Evolutionary conservation across 163 green algal species (phyloP).

Genomic region (Scenedesmus sp.): DNA sequence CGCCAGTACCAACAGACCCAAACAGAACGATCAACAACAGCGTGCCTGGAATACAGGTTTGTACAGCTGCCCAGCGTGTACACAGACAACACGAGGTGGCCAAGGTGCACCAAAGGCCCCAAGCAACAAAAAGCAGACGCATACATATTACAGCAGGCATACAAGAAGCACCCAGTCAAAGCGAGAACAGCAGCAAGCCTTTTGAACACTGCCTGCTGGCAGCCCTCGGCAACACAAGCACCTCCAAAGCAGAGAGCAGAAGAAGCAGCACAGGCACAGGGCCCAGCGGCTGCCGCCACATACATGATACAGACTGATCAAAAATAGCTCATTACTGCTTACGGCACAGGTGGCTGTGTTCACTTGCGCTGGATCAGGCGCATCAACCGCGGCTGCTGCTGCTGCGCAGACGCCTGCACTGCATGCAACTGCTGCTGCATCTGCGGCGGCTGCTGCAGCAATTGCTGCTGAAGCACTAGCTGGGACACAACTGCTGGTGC

Average conservation of each 20-base stretch:
- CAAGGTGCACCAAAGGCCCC: neutral
- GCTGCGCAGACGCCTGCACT: neutral
- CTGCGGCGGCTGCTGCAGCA: neutral
- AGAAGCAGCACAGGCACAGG: neutral
- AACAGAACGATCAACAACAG: neutral
- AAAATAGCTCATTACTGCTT: neutral
- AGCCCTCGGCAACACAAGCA: neutral
- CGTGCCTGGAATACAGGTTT: neutral
- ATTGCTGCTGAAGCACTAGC: constrained; percentile 15
- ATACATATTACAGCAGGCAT: neutral
- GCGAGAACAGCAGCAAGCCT: neutral
- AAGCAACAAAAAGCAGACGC: neutral
- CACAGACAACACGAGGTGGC: neutral
- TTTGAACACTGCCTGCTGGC: neutral
- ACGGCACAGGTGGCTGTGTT: neutral
- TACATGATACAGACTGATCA: neutral
- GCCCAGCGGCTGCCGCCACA: neutral
- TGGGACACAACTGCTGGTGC: neutral
- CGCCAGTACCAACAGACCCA: neutral
- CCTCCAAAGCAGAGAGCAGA: neutral
- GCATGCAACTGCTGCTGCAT: constrained; percentile 12
- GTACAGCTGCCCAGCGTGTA: neutral
- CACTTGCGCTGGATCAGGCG: constrained; percentile 18
- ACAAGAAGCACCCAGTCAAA: neutral
- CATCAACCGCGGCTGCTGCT: constrained; percentile 1